phyloP scores from a whole-genome alignment of 805 yeast species.

The Hanseniaspora osmophila region DNA sequence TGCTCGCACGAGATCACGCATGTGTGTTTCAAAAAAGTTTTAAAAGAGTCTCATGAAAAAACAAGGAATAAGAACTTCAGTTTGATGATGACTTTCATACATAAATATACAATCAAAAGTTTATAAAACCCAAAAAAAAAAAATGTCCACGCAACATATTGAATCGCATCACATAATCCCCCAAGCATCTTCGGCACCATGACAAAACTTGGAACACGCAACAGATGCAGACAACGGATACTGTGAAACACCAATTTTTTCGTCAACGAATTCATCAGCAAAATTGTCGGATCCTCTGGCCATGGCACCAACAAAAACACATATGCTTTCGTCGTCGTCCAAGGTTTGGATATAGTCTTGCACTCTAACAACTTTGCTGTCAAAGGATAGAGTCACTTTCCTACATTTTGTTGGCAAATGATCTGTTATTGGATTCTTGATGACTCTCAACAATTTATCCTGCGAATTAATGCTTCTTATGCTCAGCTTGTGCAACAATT shows the following conservation, averaged over 20 bases:
- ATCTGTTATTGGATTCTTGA: conserved; percentile 93
- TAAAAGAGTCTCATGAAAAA: too few species aligned
- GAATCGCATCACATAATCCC: conserved; percentile 33
- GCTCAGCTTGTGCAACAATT: conserved; percentile 78
- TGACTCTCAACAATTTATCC: conserved; percentile 83
- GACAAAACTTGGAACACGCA: conserved; percentile 95
- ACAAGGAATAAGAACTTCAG: too few species aligned
- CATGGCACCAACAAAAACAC: conserved; percentile 98
- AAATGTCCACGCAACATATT: too few species aligned
- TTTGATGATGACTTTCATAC: background rate
- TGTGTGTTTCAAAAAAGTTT: too few species aligned
- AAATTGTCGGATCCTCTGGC: conserved; percentile 95
- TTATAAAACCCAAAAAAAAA: background rate
- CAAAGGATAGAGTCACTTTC: conserved; percentile 82
- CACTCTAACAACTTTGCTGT: conserved; percentile 75
- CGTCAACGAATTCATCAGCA: conserved; percentile 95
- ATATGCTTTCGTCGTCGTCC: conserved; percentile 81
- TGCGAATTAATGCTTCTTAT: conserved; percentile 91
- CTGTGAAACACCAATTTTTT: conserved; percentile 87
- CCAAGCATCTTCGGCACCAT: conserved; percentile 98
- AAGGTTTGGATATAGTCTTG: conserved; percentile 73
- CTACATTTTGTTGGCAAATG: conserved; percentile 94
- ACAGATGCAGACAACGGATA: conserved; percentile 95
- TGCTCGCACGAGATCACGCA: too few species aligned
- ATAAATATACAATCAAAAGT: background rate